Evolutionary conservation across 2,329 filamentous ascomycete genomes (phyloP).

Genomic region (Cordyceps pruinosa): DNA sequence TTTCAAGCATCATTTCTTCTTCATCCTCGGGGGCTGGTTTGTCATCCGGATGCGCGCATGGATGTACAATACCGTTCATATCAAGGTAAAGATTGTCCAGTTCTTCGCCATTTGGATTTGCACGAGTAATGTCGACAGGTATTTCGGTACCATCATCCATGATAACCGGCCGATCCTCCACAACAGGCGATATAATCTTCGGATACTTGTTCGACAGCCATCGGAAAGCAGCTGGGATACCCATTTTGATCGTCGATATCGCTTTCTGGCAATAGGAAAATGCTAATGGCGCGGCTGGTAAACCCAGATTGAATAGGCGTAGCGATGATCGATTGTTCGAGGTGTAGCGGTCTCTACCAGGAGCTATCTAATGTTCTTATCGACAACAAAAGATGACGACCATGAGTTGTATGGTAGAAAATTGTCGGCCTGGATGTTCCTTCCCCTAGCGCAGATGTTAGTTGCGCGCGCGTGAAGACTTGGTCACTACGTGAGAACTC

Average conservation of each 20-base stretch:
- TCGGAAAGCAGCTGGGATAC: slow-evolving; percentile 90
- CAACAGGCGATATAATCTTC: slow-evolving; percentile 88
- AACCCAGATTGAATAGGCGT: neutral
- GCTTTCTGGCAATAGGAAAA: neutral
- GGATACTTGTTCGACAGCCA: slow-evolving; percentile 97
- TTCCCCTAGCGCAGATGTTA: neutral
- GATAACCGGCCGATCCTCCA: slow-evolving; percentile 74
- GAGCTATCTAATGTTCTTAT: slow-evolving; percentile 1
- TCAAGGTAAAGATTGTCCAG: slow-evolving; percentile 97
- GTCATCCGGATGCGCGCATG: slow-evolving; percentile 95
- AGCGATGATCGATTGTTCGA: neutral
- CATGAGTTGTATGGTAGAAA: neutral
- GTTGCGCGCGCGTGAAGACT: neutral
- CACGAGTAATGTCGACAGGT: slow-evolving; percentile 74
- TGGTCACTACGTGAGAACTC: slow-evolving; percentile 1
- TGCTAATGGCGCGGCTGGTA: neutral
- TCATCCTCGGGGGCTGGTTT: slow-evolving; percentile 84
- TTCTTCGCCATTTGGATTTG: slow-evolving; percentile 96
- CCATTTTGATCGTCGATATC: slow-evolving; percentile 51
- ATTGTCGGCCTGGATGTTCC: neutral
- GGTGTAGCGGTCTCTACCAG: neutral
- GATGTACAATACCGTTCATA: slow-evolving; percentile 99
- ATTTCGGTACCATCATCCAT: slow-evolving; percentile 76
- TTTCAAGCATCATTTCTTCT: slow-evolving; percentile 98
- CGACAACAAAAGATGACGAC: neutral